Conservation (phyloP, 164 flowering plant species). For the Vitis rupestris region DNA sequence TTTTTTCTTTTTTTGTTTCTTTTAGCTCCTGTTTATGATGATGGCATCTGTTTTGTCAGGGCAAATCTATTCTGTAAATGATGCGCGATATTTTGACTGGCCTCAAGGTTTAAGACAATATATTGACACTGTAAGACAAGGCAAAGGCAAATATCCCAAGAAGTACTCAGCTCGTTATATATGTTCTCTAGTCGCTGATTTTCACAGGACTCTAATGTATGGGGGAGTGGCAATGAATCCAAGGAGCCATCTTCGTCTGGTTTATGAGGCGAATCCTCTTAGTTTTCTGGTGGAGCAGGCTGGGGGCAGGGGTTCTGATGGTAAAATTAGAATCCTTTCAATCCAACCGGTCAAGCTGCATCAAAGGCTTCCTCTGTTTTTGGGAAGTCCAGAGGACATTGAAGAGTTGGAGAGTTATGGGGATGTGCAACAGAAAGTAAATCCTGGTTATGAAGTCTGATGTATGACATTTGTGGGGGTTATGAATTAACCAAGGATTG, state of each 20-base stretch:
- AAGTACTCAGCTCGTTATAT: slow-evolving; percentile 96
- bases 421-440: slow-evolving; percentile 89
- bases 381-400: slow-evolving; percentile 85
- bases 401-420: slow-evolving; percentile 87
- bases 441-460: slow-evolving; percentile 88
- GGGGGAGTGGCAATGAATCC: slow-evolving; percentile 98
- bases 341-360: slow-evolving; percentile 82
- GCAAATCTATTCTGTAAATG: slow-evolving; percentile 96
- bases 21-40: neutral
- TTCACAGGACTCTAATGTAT: slow-evolving; percentile 84
- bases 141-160: slow-evolving; percentile 85
- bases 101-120: slow-evolving; percentile 87
- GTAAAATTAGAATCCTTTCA: slow-evolving; percentile 74
- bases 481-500: no score
- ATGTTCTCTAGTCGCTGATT: slow-evolving; percentile 94
- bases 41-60: slow-evolving; percentile 45
- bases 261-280: slow-evolving; percentile 93
- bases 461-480: no score
- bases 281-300: slow-evolving; percentile 92
- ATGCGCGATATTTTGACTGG: slow-evolving; percentile 98
- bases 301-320: slow-evolving; percentile 92
- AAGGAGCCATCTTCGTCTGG: slow-evolving; percentile 91
- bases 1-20: neutral
- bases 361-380: slow-evolving; percentile 87
- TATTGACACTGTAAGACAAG: slow-evolving; percentile 93